Base-by-base conservation (phyloP, 2,329 filamentous ascomycete species). In the Tolypocladium guangdongense region DNA sequence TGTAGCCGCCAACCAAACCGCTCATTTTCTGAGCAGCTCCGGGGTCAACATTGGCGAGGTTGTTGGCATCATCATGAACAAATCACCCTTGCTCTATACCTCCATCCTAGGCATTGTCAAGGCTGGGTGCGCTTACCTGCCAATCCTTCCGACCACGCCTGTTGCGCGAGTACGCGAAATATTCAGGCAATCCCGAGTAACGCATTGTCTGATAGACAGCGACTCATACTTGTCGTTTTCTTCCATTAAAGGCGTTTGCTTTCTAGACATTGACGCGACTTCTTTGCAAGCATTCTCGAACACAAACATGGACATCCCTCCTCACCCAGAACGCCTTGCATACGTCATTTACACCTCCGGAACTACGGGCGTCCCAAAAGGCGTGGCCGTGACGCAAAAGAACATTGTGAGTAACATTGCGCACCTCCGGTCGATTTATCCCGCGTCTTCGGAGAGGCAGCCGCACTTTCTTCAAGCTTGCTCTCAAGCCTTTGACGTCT, bases 281-380 rank as follows among this genome's bases (percentile, higher is more conserved):
- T 33, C 58, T 0, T 54, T 75, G 46, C 37, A 56, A 7, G 35
- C 53, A 1, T 69, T 73, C 46, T 57, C 68, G 1, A 53, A 57
- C 1, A 51, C 64, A 0, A 77, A 81, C 45, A 58, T 74, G 1
- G 54, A 63, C 2, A 65, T 72, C 1, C 49, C 61, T 0, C 66
- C 72, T 4, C 64, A 77, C 48, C 70, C 73, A 0, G 72, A 75
- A 1, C 71, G 82, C 16, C 64, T 88, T 2, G 84, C 88, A 7
- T 95, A 95, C 64, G 81, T 87, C 20, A 84, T 95, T 1, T 95
- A 88, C 65, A 95, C 88, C 0, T 90, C 87, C 27, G 90, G 90
- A 4, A 92, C 86, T 39, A 95, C 89, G 0, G 90, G 88, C 0
- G 74, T 73, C 1, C 90, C 88, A 0, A 95, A 95, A 63, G 88